Percentiles rank a stretch among this genome's conserved stretches.
Evolutionary conservation across 2,329 filamentous ascomycete species (phyloP).

Genomic region (Claviceps maximensis): DNA sequence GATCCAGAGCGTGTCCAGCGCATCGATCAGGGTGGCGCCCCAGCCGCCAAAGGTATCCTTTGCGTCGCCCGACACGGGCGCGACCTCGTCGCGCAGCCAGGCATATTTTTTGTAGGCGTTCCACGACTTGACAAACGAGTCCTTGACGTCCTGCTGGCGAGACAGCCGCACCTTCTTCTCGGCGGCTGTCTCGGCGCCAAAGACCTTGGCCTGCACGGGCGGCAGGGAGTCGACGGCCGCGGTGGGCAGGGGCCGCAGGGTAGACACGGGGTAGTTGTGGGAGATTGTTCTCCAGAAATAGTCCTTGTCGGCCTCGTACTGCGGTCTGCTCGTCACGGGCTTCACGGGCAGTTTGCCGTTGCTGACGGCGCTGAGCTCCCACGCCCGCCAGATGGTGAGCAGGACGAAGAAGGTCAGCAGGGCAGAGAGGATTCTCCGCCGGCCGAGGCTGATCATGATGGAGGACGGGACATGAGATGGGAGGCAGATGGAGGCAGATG

Average conservation of each 20-base stretch:
- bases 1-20: constrained; percentile 48
- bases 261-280: constrained; percentile 8
- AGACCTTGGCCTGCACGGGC: constrained; percentile 5
- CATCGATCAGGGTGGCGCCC: constrained; percentile 46
- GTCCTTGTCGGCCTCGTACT: constrained; percentile 6
- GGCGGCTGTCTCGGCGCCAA: constrained; percentile 7
- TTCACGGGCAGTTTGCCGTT: background rate
- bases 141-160: constrained; percentile 26
- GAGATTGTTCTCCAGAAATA: constrained; percentile 12
- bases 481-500: background rate
- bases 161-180: constrained; percentile 18
- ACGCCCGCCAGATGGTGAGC: constrained; percentile 5
- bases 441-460: constrained; percentile 6
- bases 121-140: constrained; percentile 32
- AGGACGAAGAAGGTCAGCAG: constrained; percentile 3
- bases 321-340: constrained; percentile 1
- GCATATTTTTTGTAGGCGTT: constrained; percentile 37
- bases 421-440: constrained; percentile 4
- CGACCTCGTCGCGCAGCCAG: constrained; percentile 39
- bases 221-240: constrained; percentile 3
- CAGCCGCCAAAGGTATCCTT: constrained; percentile 39
- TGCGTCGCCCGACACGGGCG: constrained; percentile 31
- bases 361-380: constrained; percentile 2
- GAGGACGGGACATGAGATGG: background rate
- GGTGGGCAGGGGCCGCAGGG: constrained; percentile 8